Percentiles rank a stretch among this genome's conserved stretches.
Evolutionary conservation across 495 filamentous ascomycete genomes (phyloP).

Genomic region (Parmelia sp.): DNA sequence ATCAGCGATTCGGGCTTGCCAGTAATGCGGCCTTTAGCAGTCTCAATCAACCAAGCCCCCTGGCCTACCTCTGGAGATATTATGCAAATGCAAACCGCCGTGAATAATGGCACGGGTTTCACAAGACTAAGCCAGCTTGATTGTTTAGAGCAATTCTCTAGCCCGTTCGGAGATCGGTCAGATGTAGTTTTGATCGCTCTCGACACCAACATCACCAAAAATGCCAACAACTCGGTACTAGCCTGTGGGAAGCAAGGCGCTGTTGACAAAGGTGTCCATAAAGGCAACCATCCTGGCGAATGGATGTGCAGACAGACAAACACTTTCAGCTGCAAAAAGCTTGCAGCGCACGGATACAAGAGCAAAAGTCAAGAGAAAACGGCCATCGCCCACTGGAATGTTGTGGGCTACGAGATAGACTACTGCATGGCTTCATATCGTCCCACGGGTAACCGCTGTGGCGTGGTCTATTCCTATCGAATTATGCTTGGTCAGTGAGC

Average conservation of each 20-base stretch:
- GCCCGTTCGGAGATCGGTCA: too few relatives aligned
- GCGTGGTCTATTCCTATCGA: conserved; percentile 37
- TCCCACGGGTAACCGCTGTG: conserved; percentile 32
- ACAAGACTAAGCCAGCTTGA: too few relatives aligned
- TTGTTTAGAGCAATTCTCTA: too few relatives aligned
- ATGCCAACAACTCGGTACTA: too few relatives aligned
- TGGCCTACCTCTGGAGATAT: conserved; percentile 1
- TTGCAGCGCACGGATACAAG: conserved; percentile 2
- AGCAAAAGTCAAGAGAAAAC: neutral
- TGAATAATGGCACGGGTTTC: too few relatives aligned
- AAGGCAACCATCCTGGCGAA: neutral
- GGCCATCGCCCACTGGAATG: conserved; percentile 3
- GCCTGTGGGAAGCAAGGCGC: neutral
- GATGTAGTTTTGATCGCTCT: too few relatives aligned
- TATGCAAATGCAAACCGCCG: neutral
- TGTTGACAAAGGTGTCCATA: neutral
- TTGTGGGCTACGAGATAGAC: conserved; percentile 23
- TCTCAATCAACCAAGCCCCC: conserved; percentile 23
- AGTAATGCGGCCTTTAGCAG: conserved; percentile 6
- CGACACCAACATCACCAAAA: too few relatives aligned
- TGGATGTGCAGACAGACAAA: conserved; percentile 7
- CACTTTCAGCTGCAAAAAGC: conserved; percentile 8
- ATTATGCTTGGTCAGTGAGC: conserved; percentile 32
- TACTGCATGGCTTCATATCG: conserved; percentile 36
- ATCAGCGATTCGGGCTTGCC: neutral